Percentiles rank a stretch among this genome's conserved stretches.
Evolutionary conservation across 1,284 basidiomycete species (phyloP).

Genomic region (Flammula alnicola): DNA sequence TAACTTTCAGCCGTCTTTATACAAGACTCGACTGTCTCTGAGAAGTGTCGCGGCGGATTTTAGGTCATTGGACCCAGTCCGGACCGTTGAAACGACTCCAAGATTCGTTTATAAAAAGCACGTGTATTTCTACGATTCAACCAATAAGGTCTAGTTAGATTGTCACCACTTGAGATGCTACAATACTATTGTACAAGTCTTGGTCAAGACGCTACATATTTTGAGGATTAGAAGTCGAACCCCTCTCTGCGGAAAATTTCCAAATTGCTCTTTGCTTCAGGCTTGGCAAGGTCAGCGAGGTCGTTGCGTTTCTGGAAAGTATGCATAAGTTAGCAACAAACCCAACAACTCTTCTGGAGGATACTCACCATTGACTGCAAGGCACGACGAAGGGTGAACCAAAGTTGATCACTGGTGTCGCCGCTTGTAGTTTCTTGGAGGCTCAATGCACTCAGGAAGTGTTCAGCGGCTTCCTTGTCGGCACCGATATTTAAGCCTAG

Average conservation of each 20-base stretch:
- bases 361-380: constrained; percentile 79
- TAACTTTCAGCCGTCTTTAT: constrained; percentile 1
- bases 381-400: constrained; percentile 90
- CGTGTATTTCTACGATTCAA: constrained; percentile 2
- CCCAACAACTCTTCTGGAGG: background rate
- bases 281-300: constrained; percentile 65
- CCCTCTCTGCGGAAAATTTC: constrained; percentile 78
- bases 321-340: constrained; percentile 1
- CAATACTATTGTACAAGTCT: constrained; percentile 8
- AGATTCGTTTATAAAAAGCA: background rate
- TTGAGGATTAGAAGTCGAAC: constrained; percentile 74
- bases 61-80: constrained; percentile 15
- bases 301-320: constrained; percentile 59
- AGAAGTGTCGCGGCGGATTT: constrained; percentile 1
- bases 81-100: too few species aligned
- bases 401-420: constrained; percentile 83
- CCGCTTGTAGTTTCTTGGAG: constrained; percentile 72
- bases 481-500: constrained; percentile 94
- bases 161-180: constrained; percentile 18
- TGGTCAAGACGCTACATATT: constrained; percentile 6
- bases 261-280: constrained; percentile 54
- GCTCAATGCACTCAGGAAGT: constrained; percentile 91
- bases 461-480: constrained; percentile 95
- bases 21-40: background rate
- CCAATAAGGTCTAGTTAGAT: constrained; percentile 19